Evolutionary conservation across 371 early-diverging fungal species (phyloP), one percentile per base, ranked within the genome.

Genomic region (Fennellomyces sp.): DNA sequence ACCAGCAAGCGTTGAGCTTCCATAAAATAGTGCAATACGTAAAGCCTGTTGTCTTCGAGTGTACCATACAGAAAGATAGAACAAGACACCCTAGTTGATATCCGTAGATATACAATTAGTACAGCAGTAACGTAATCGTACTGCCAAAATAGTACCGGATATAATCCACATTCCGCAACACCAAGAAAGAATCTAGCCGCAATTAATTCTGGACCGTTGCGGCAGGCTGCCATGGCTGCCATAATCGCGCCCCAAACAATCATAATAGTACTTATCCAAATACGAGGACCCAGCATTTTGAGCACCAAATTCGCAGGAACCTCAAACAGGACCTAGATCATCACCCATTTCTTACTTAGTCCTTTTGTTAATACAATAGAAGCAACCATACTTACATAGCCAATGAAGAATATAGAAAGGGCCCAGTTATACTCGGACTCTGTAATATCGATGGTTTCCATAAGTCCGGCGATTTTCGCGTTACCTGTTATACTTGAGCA

Each of bases 221-320:
- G 39, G 30, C 63, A 55, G 2, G 78, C 75, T 13, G 81, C 80
- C 84, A 83, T 78, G 17, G 63, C 64, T 13, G 78, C 74, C 73
- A 78, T 77, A 39, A 68, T 42, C 2, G 29, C 23, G 2, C 80
- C 82, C 82, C 81, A 70, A 51, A 69, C 51, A 45, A 83, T 61
- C 76, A 79, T 76, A 26, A 83, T 72, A 19, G 86, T 71, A 2
- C 91, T 84, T 48, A 95, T 83, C 94, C 91, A 90, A 25, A 65
- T 62, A n/a, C 80, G 75, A 10, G 92, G 85, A 5, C 87, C 83
- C 36, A 88, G 60, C 4, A 59, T 68, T 51, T 91, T 88, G 49
- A 88, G 75, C 69, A 89, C 60, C 56, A 92, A 68, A 65, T 91
- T 92, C 42, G 88, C 87, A 5, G 91, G 90, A 17, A 88, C 71